These are phyloP conservation scores for Gastrodia elata DNA, from an alignment of 106 monocot genomes.

Conservation along the genomic window DNA sequence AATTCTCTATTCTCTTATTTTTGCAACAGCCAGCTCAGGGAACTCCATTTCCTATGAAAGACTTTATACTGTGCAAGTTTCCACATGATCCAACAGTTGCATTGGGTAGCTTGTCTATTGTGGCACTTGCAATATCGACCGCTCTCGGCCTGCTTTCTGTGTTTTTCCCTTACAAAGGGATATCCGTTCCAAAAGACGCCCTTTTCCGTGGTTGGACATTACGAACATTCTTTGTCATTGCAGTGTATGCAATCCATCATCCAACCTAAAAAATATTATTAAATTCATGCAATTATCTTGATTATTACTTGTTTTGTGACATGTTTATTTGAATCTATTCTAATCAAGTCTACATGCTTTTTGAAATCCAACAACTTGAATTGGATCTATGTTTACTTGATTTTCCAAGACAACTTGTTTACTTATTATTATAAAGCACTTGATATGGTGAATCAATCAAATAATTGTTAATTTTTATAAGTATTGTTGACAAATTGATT, in stretches of 20 bases:
- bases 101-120: conserved; percentile 35
- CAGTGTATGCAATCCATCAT: conserved; percentile 52
- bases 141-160: conserved; percentile 31
- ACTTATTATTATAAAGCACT: too few species aligned
- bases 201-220: conserved; percentile 36
- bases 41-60: conserved; percentile 48
- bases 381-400: too few species aligned
- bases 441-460: too few species aligned
- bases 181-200: conserved; percentile 27
- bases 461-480: too few species aligned
- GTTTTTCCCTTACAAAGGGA: conserved; percentile 52
- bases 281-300: too few species aligned
- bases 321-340: too few species aligned
- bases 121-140: conserved; percentile 17
- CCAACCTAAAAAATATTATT: too few species aligned
- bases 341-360: too few species aligned
- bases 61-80: conserved; percentile 55
- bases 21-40: conserved; percentile 44
- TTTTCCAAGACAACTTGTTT: too few species aligned
- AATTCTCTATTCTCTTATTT: neutral
- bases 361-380: too few species aligned
- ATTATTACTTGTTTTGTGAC: too few species aligned
- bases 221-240: conserved; percentile 43
- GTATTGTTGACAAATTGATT: too few species aligned
- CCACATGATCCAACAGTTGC: conserved; percentile 52